These are phyloP conservation scores for Cladobotryum mycophilum DNA, from an alignment of 2,329 filamentous ascomycete genomes.

Conservation along the genomic window DNA sequence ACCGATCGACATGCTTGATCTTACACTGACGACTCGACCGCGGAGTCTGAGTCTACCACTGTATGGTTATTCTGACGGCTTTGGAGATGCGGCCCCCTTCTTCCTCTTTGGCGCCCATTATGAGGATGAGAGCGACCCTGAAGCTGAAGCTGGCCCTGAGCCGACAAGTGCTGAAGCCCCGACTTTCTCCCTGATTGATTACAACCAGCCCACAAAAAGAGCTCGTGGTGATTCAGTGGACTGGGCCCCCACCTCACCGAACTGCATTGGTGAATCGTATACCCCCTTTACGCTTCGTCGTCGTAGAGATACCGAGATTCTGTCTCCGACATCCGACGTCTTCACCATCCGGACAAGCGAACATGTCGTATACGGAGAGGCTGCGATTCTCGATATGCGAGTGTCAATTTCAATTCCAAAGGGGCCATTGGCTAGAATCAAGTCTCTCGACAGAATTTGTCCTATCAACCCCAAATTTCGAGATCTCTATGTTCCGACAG, in stretches of 20 bases:
- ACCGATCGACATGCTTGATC: conserved; percentile 40
- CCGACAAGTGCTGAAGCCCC: conserved; percentile 15
- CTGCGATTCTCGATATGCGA: conserved; percentile 32
- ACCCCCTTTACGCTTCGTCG: conserved; percentile 5
- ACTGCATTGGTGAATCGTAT: conserved; percentile 31
- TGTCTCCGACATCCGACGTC: conserved; percentile 28
- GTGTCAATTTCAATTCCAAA: conserved; percentile 17
- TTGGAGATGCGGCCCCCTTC: conserved; percentile 40
- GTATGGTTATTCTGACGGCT: conserved; percentile 38
- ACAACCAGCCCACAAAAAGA: conserved; percentile 17
- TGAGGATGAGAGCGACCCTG: conserved; percentile 16
- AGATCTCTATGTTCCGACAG: conserved; percentile 24
- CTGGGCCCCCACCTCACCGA: conserved; percentile 23
- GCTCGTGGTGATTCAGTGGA: conserved; percentile 13
- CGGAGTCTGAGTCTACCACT: conserved; percentile 46
- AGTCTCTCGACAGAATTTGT: conserved; percentile 33
- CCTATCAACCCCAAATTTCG: conserved; percentile 24
- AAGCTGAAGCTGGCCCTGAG: conserved; percentile 14
- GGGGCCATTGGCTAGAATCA: conserved; percentile 23
- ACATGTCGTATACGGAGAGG: conserved; percentile 34
- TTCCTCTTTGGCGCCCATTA: conserved; percentile 39
- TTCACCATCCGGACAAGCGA: conserved; percentile 30
- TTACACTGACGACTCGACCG: conserved; percentile 33
- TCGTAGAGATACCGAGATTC: conserved; percentile 5
- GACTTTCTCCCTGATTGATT: conserved; percentile 24